Conservation (phyloP, 306 rosid genomes). For the Lathyrus oleraceus region DNA sequence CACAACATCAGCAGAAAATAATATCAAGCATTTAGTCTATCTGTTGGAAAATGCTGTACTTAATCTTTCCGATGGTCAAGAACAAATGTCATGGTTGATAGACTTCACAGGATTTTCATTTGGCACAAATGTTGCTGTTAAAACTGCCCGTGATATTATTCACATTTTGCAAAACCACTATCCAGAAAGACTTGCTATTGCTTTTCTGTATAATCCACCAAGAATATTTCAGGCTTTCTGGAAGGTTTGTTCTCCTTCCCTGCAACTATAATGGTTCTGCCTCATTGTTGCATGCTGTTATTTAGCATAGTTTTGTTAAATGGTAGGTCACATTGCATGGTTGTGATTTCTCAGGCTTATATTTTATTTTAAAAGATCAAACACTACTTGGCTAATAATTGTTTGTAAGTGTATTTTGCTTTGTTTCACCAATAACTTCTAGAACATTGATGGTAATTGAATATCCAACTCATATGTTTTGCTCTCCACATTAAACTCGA, state of each 20-base stretch:
- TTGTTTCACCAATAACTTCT: background rate
- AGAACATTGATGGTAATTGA: background rate
- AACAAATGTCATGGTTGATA: slow-evolving; percentile 90
- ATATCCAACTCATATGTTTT: slow-evolving; percentile 7
- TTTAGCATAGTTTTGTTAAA: slow-evolving; percentile 6
- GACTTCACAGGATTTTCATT: slow-evolving; percentile 81
- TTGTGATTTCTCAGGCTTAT: slow-evolving; percentile 11
- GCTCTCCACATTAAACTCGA: slow-evolving; percentile 8
- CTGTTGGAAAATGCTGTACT: slow-evolving; percentile 80
- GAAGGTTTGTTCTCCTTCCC: slow-evolving; percentile 58
- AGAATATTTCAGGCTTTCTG: slow-evolving; percentile 84
- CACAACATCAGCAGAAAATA: slow-evolving; percentile 61
- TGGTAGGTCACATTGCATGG: slow-evolving; percentile 25
- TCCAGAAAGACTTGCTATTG: slow-evolving; percentile 87
- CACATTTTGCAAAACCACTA: slow-evolving; percentile 84
- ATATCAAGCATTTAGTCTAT: slow-evolving; percentile 72
- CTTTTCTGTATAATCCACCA: slow-evolving; percentile 80
- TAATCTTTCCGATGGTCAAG: slow-evolving; percentile 81
- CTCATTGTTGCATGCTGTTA: slow-evolving; percentile 5
- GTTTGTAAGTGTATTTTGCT: background rate
- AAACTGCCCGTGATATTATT: slow-evolving; percentile 71
- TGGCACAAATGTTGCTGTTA: slow-evolving; percentile 52
- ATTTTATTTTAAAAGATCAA: slow-evolving; percentile 27
- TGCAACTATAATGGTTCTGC: slow-evolving; percentile 16
- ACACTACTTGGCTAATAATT: background rate